Evolutionary conservation across 2,329 filamentous ascomycete species (phyloP), one percentile per base, ranked within the genome.

Genomic region (Verticillium nubilum): DNA sequence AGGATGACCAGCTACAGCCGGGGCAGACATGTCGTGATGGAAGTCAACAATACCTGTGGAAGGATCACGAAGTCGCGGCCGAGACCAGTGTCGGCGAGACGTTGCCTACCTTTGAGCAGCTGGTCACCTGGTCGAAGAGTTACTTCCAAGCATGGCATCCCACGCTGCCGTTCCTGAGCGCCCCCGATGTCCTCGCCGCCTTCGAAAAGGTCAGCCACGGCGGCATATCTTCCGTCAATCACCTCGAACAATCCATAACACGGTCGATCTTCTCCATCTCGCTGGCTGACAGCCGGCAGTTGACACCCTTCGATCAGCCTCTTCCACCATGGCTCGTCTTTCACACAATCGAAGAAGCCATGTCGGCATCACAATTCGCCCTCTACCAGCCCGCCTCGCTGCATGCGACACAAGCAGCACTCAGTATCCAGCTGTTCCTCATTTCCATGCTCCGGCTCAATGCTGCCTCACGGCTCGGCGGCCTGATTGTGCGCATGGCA

Each of bases 141-240:
- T 86, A 84, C 62, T 86, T 86, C 61, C 76, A 83, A 26, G 76
- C 79, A 17, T 86, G 83, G 83, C 83, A 86, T 63, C 78, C 80
- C 0, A 74, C 81, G 2, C 79, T 84, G 50, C 83, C 83, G 0
- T 85, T 83, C 58, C 71, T 86, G 5, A 80, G 84, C 63, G 83
- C 80, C 0, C 81, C 82, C 1, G 74, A 77, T 4, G 70, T 85
- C 2, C 70, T 85, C 2, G 70, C 73, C 17, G 67, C 74, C 1
- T 75, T 85, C 53, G 79, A 84, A 61, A 68, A 69, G 23, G 64
- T 78, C 7, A 72, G 76, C n/a, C 66, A 67, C 2, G 61, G 64
- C 13, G 74, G 75, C 0, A 59, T 70, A 1, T 60, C 66, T 2
- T 64, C 68, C 2, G 58, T 76, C 0, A 66, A 64, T n/a, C 64